Base-by-base conservation (phyloP, 2,329 filamentous ascomycete genomes). In the Dryadomyces sulphureus region DNA sequence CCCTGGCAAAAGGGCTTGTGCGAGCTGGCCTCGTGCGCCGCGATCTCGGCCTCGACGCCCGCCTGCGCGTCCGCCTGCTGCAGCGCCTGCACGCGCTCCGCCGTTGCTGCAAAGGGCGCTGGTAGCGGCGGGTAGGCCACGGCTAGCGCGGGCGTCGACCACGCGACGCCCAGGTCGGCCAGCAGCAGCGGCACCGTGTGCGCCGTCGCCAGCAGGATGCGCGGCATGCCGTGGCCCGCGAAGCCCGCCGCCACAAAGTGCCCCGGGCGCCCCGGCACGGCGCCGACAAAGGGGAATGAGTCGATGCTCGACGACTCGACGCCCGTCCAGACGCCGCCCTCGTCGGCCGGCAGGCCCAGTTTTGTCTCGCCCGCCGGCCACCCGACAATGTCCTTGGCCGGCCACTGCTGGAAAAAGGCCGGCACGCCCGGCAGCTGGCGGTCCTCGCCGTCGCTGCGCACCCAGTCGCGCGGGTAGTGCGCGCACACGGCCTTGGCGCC, bases 1-100 rank as follows among this genome's bases (percentile, higher is more conserved):
- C 44, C 41, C 6, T 45, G 36, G 45, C 45, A 46, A 17, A 46
- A 46, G 11, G 45, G 20, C 38, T 46, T 46, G n/a, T 35, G 16
- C 14, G 45, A 38, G 17, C 45, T 46, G n/a, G 17, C 30, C 45
- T 38, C 30, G 30, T 46, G 45, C 7, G 30, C 38, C 20, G 9
- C 16, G 9, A 41, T 38, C 3, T 8, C 8, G 11, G 20, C 38
- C 8, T 27, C 30, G 12, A 41, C 36, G 20, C n/a, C 38, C 9
- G 38, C 38, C 30, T 35, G 14, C 17, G 30, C 27, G n/a, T 46
- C 38, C 12, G 20, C 38, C 21, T 16, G 5, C 21, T 41, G 38
- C 30, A 46, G 38, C n/a, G 8, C 25, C 20, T 22, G 20, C n/a
- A 46, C 14, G 2, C 45, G 45, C 11, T 41, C 45, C 6, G 30